Percentiles rank a stretch among this genome's conserved stretches.
Evolutionary conservation across 768 basidiomycete genomes (phyloP).

Genomic region (Lepiota brunneoincarnata): DNA sequence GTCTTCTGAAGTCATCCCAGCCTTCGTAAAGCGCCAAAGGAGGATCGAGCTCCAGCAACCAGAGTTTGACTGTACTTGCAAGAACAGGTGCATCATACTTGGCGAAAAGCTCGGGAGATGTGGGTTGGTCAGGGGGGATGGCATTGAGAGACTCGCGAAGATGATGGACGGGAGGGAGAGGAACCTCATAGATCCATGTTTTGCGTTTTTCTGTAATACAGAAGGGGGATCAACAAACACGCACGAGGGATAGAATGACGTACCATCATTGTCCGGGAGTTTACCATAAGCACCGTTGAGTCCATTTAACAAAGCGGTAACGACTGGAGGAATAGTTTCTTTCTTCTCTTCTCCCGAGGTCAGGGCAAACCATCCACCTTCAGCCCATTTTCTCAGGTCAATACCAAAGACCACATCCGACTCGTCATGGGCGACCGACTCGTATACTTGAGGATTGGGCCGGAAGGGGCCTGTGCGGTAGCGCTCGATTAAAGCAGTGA

Average conservation of each 20-base stretch:
- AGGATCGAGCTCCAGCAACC: slow-evolving; percentile 88
- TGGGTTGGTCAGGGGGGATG: slow-evolving; percentile 54
- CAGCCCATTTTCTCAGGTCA: slow-evolving; percentile 89
- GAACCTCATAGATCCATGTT: slow-evolving; percentile 94
- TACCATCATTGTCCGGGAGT: slow-evolving; percentile 52
- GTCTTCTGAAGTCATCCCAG: slow-evolving; percentile 85
- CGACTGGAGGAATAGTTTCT: slow-evolving; percentile 69
- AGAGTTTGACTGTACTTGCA: slow-evolving; percentile 83
- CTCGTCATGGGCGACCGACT: slow-evolving; percentile 79
- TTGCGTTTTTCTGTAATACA: slow-evolving; percentile 66
- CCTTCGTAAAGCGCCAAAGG: slow-evolving; percentile 83
- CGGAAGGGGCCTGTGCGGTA: slow-evolving; percentile 94
- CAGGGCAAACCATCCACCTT: slow-evolving; percentile 68
- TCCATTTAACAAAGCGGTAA: slow-evolving; percentile 62
- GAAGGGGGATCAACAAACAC: neutral
- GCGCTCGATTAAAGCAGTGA: slow-evolving; percentile 85
- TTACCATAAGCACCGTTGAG: slow-evolving; percentile 61
- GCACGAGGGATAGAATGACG: neutral
- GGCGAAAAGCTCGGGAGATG: slow-evolving; percentile 47
- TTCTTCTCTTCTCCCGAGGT: slow-evolving; percentile 56
- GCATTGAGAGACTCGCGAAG: slow-evolving; percentile 83
- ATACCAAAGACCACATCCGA: slow-evolving; percentile 89
- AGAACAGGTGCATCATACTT: slow-evolving; percentile 86
- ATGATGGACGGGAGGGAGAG: slow-evolving; percentile 77
- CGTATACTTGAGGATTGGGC: slow-evolving; percentile 82